These are phyloP conservation scores for Symbiotaphrina buchneri DNA, from an alignment of 495 filamentous ascomycete species.

Conservation along the genomic window DNA sequence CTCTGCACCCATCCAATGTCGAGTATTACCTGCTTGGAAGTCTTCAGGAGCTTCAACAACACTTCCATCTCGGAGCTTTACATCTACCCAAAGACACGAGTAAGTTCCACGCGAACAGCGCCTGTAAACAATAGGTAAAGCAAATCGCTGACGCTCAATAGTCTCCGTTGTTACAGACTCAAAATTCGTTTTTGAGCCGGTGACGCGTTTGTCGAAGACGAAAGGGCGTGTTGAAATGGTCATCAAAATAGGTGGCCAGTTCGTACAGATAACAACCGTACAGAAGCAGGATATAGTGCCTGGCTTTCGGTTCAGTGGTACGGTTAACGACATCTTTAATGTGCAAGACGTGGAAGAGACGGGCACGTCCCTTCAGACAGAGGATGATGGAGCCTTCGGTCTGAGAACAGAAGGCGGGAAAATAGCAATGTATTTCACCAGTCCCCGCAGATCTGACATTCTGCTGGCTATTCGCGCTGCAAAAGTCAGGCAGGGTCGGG, in stretches of 20 bases:
- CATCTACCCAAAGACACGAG: slow-evolving; percentile 40
- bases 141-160: neutral
- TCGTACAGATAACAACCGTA: slow-evolving; percentile 42
- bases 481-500: slow-evolving; percentile 35
- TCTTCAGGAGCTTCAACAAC: slow-evolving; percentile 33
- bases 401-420: slow-evolving; percentile 41
- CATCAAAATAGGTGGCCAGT: slow-evolving; percentile 39
- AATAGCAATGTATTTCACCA: slow-evolving; percentile 43
- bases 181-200: slow-evolving; percentile 36
- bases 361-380: slow-evolving; percentile 32
- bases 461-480: slow-evolving; percentile 33
- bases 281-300: slow-evolving; percentile 42
- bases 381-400: slow-evolving; percentile 44
- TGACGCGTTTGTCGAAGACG: slow-evolving; percentile 37
- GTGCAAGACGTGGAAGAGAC: slow-evolving; percentile 40
- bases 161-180: slow-evolving; percentile 39
- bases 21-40: slow-evolving; percentile 37
- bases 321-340: slow-evolving; percentile 43
- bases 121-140: neutral
- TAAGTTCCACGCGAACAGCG: too few species aligned
- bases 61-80: slow-evolving; percentile 38
- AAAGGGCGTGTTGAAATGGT: slow-evolving; percentile 42
- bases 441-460: slow-evolving; percentile 32
- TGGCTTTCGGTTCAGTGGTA: slow-evolving; percentile 28
- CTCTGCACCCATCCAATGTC: slow-evolving; percentile 34